A percentile compares a stretch with the other conserved stretches of the same genome.
These are phyloP conservation scores for Xenosphaeropsis pyriputrescens DNA, from an alignment of 2,329 filamentous ascomycete species.

Conservation along the genomic window DNA sequence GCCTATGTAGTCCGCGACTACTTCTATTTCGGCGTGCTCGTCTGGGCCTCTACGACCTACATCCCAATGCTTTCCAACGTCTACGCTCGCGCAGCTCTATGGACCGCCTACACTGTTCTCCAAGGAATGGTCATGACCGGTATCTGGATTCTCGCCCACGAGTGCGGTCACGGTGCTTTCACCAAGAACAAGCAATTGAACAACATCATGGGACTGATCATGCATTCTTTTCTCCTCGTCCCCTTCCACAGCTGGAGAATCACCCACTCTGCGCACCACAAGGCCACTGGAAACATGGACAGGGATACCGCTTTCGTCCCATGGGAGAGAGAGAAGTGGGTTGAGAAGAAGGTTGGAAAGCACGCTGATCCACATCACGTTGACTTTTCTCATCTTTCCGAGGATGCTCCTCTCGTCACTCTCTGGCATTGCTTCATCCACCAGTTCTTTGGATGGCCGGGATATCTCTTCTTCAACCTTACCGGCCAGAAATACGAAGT, in stretches of 20 bases:
- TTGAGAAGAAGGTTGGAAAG: conserved; percentile 4
- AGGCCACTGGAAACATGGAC: conserved; percentile 50
- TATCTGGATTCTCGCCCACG: conserved; percentile 57
- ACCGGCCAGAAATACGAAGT: conserved; percentile 4
- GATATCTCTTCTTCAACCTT: conserved; percentile 43
- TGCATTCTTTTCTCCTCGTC: conserved; percentile 52
- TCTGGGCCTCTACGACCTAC: conserved; percentile 34
- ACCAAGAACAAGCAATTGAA: conserved; percentile 41
- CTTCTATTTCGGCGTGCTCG: conserved; percentile 29
- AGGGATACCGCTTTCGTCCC: conserved; percentile 53
- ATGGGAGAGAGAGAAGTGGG: conserved; percentile 19
- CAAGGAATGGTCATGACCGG: conserved; percentile 54
- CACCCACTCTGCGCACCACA: conserved; percentile 54
- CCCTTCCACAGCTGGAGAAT: conserved; percentile 63
- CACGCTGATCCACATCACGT: conserved; percentile 3
- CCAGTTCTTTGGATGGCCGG: conserved; percentile 48
- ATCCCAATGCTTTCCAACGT: conserved; percentile 33
- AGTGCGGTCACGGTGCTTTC: conserved; percentile 57
- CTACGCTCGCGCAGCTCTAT: conserved; percentile 29
- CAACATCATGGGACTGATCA: conserved; percentile 43
- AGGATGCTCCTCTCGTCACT: conserved; percentile 45
- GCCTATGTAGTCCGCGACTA: conserved; percentile 42
- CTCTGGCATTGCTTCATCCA: conserved; percentile 38
- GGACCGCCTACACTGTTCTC: conserved; percentile 44
- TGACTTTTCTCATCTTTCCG: conserved; percentile 30